Conservation (phyloP, 805 yeast species). For the Saturnispora ahearnii region DNA sequence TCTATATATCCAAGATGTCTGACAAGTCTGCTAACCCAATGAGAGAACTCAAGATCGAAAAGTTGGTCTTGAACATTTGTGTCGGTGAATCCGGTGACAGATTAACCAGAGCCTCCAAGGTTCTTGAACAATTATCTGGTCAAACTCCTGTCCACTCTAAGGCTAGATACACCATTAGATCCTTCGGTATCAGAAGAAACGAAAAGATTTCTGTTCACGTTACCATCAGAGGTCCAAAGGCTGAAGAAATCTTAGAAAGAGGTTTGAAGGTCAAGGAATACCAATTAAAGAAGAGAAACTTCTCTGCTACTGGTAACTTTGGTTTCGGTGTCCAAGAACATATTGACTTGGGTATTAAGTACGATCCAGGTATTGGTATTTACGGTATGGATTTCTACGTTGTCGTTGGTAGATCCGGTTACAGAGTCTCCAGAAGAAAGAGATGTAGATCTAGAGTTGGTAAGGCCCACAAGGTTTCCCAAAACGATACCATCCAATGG, state of each 20-base stretch:
- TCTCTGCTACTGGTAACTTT: slow-evolving; percentile 98
- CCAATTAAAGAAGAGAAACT: slow-evolving; percentile 90
- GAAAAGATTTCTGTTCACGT: slow-evolving; percentile 99
- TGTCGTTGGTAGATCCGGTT: slow-evolving; percentile 99
- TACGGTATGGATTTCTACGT: slow-evolving; percentile 99
- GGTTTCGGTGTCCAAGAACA: slow-evolving; percentile 99
- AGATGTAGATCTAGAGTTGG: slow-evolving; percentile 84
- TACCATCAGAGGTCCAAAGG: slow-evolving; percentile 99
- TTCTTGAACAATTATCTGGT: slow-evolving; percentile 99
- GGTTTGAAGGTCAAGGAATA: slow-evolving; percentile 99
- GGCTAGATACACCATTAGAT: slow-evolving; percentile 99
- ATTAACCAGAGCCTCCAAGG: slow-evolving; percentile 99
- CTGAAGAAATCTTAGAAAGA: slow-evolving; percentile 99
- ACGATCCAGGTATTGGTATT: slow-evolving; percentile 98
- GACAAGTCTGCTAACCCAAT: slow-evolving; percentile 78
- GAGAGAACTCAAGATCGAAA: slow-evolving; percentile 99
- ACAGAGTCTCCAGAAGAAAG: slow-evolving; percentile 98
- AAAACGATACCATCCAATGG: slow-evolving; percentile 95
- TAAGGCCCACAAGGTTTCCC: slow-evolving; percentile 82
- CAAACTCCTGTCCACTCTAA: slow-evolving; percentile 99
- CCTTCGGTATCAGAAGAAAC: slow-evolving; percentile 99
- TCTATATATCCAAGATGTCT: slow-evolving; percentile 26
- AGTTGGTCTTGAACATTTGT: slow-evolving; percentile 98
- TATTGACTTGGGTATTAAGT: slow-evolving; percentile 99
- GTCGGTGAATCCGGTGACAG: slow-evolving; percentile 99